Evolutionary conservation across 2,329 filamentous ascomycete species (phyloP), one percentile per base, ranked within the genome.

Genomic region (Aspergillus bombycis): DNA sequence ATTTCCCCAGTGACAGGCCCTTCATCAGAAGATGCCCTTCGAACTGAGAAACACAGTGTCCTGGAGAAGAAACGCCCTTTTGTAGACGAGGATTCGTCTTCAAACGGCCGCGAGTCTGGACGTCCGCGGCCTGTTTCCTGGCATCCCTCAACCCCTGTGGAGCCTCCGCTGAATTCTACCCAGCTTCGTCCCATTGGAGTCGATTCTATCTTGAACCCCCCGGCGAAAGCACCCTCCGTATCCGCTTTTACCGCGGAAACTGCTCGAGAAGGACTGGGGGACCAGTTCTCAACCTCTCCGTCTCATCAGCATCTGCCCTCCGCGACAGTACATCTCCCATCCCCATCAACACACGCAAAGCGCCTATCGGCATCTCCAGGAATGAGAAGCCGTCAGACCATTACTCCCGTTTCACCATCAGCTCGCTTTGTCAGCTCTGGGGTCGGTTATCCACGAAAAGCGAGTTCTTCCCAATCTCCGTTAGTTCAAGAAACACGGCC

Each of bases 131-230:
- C 72, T 30, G 70, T 72, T 50, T 75, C 76, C 65, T 78, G 76
- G 76, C 74, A 75, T 65, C 76, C 74, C 50, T 76, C 76, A 61
- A 71, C 70, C 4, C 74, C 74, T 11, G 71, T 75, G 60, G 76
- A 78, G 58, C 75, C 74, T n/a, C 73, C 75, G 14, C 56, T 77
- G 65, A 71, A 72, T 54, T 65, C 71, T 19, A 64, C 69, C 8
- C 70, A 72, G 50, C 71, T 74, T 50, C 75, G 78, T 46, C 74
- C 77, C 30, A 76, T 79, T 64, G 78, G 75, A 11, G 76, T 80
- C n/a, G 77, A 78, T 62, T 71, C 78, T 12, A 80, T 80, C 61
- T 65, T 80, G 64, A 80, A 80, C 55, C 77, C 75, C 12, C 71
- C 77, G 6, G 65, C 73, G 26, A 73, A 74, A 57, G 58, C 70